These are phyloP conservation scores for Pseudogymnoascus sp. DNA, from an alignment of 2,329 filamentous ascomycete species.

Conservation along the genomic window DNA sequence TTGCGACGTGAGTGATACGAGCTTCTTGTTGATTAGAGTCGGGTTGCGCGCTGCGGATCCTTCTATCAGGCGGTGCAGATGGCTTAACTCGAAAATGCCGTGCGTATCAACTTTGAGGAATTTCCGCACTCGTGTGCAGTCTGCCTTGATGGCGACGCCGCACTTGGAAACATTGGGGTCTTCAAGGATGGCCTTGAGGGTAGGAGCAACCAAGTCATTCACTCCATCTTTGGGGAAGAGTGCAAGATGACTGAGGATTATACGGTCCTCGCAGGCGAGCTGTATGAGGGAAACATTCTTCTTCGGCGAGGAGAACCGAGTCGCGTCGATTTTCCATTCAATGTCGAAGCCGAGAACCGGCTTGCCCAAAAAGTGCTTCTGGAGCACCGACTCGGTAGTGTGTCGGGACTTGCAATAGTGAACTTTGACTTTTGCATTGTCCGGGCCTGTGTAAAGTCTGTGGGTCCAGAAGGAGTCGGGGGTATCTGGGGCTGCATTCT, in stretches of 20 bases:
- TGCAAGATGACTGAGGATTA: constrained; percentile 76
- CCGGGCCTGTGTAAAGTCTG: constrained; percentile 52
- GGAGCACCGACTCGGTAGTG: constrained; percentile 57
- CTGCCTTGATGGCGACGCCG: constrained; percentile 68
- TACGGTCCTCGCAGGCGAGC: constrained; percentile 65
- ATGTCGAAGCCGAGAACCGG: constrained; percentile 79
- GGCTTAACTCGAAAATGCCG: constrained; percentile 72
- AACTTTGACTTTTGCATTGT: constrained; percentile 50
- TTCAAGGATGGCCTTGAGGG: constrained; percentile 65
- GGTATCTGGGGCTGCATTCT: constrained; percentile 36
- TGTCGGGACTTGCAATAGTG: constrained; percentile 68
- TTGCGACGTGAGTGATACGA: constrained; percentile 60
- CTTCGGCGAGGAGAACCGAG: constrained; percentile 42
- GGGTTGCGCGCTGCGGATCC: constrained; percentile 45
- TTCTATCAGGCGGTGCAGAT: constrained; percentile 71
- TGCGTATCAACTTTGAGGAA: constrained; percentile 54
- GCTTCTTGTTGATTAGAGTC: constrained; percentile 53
- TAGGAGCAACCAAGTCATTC: constrained; percentile 58
- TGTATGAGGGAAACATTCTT: constrained; percentile 76
- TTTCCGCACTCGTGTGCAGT: constrained; percentile 59
- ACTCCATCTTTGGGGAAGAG: constrained; percentile 40
- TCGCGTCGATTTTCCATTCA: constrained; percentile 63
- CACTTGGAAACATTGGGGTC: constrained; percentile 61
- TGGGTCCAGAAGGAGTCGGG: constrained; percentile 59
- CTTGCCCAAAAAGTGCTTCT: constrained; percentile 58